Percentiles rank a stretch among this genome's conserved stretches.
phyloP scores from a whole-genome alignment of 352 stramenopile species.

The Halophytophthora polymorphica region DNA sequence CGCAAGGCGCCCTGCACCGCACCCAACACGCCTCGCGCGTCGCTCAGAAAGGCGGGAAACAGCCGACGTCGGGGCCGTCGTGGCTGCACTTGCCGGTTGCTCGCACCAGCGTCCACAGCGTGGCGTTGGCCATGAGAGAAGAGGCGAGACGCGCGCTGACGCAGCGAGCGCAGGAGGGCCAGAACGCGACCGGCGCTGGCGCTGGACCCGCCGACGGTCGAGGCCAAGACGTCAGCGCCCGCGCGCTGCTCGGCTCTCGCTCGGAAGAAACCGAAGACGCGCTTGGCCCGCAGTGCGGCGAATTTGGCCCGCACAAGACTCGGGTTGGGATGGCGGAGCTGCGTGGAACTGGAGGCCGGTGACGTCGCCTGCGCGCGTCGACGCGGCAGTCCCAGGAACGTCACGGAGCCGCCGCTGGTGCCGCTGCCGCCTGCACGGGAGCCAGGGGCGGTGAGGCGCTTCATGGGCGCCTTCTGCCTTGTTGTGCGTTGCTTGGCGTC shows the following conservation, averaged over 20 bases:
- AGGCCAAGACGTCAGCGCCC: conserved; percentile 10
- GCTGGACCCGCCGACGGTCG: not conserved
- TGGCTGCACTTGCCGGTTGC: conserved; percentile 15
- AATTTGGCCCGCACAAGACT: conserved; percentile 15
- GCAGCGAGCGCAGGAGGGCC: conserved; percentile 14
- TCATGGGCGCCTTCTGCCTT: conserved; percentile 3
- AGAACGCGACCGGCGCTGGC: conserved; percentile 4
- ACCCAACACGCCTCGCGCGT: conserved; percentile 11
- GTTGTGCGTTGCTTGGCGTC: conserved; percentile 6
- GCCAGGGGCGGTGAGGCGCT: not conserved
- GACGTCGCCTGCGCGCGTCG: conserved; percentile 6
- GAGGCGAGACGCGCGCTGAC: conserved; percentile 7
- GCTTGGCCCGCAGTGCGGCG: conserved; percentile 17
- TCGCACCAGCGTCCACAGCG: conserved; percentile 4
- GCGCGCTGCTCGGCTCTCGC: conserved; percentile 14
- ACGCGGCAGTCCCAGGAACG: too few relatives aligned
- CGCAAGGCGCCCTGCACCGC: conserved; percentile 14
- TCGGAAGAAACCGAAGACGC: conserved; percentile 15
- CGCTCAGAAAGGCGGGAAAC: conserved; percentile 9
- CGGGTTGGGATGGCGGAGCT: too few relatives aligned
- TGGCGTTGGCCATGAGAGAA: conserved; percentile 4
- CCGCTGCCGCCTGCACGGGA: too few relatives aligned
- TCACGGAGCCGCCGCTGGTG: too few relatives aligned
- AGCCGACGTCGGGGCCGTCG: conserved; percentile 1
- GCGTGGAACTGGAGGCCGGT: not conserved